A percentile compares a stretch with the other conserved stretches of the same genome.
Evolutionary conservation across 2,329 filamentous ascomycete species (phyloP).

Genomic region (Scopulariopsis brevicaulis): DNA sequence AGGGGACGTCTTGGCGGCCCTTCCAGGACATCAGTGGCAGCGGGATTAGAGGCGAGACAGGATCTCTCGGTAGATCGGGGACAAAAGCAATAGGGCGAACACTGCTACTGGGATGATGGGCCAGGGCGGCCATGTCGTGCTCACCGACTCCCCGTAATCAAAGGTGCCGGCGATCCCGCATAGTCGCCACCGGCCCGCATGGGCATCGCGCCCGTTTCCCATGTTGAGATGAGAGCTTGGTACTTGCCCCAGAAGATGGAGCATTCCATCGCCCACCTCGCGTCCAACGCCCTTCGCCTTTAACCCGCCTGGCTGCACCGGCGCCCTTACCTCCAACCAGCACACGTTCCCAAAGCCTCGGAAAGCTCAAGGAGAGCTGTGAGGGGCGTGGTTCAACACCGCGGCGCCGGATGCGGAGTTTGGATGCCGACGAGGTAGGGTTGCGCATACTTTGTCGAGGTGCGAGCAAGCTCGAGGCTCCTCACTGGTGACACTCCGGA

Average conservation of each 20-base stretch:
- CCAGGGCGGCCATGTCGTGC: background rate
- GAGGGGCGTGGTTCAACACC: background rate
- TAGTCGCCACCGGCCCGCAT: background rate
- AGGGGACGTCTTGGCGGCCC: background rate
- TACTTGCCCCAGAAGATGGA: background rate
- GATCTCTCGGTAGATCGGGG: background rate
- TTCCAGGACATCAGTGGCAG: background rate
- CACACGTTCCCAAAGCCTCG: background rate
- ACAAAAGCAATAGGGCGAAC: background rate
- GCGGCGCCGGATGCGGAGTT: too few species aligned
- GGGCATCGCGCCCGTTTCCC: background rate
- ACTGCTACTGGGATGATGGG: background rate
- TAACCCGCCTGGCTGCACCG: background rate
- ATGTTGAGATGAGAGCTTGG: background rate
- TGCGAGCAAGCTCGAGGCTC: too few species aligned
- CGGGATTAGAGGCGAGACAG: background rate
- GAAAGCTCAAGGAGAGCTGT: background rate
- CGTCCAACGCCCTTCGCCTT: background rate
- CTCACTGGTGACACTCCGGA: too few species aligned
- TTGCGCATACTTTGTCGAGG: too few species aligned
- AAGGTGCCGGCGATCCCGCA: background rate
- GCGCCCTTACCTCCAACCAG: background rate
- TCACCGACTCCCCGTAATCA: background rate
- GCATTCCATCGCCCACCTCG: background rate
- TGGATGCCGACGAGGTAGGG: too few species aligned